Base-by-base conservation (phyloP, 2,329 filamentous ascomycete species). In the Eutypella sp. region DNA sequence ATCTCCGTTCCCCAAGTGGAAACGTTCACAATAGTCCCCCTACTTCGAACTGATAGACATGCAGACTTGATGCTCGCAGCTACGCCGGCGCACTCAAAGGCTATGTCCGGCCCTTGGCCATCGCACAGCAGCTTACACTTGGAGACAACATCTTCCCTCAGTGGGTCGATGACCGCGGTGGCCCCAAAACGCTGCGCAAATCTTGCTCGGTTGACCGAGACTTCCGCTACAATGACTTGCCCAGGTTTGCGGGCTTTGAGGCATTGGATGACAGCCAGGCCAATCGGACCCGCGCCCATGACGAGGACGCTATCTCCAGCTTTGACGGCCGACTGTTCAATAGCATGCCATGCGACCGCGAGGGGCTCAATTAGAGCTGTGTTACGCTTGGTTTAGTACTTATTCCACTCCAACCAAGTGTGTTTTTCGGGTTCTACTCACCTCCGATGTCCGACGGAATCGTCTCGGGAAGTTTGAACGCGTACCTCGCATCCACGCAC, bases 301-400 rank as follows among this genome's bases (percentile, higher is more conserved):
- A 85, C 70, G 18, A 85, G 56, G 2, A 74, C 75, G 1, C 67
- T 68, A 13, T 76, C 68, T 1, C 70, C 71, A 3, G 63, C 47
- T 11, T 69, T 68, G 29, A 80, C 61, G 0, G 71, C 69, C 0
- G 71, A 71, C 4, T 74, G 65, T 5, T 70, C 68, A 9, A 82
- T 73, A 0, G 79, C 81, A 54, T 85, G 82, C 81, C 81, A 84
- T 8, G 78, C 80, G 0, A 85, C 81, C 0, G 79, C 69, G 2
- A 85, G 64, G 0, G 82, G 82, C 52, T 85, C 82, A 6, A 84
- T 74, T 3, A 85, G 66, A 0, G 82, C 81, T 44, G 59, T 53
- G 15, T 52, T 42, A 15, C 31, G 48, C 11, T 46, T 41, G 3
- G 38, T 2, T 34, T 34, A 42, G n/a, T 16, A 15, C 2, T 20